Conservation (phyloP, 257 asterid species). For the Ajuga chamaepitys region DNA sequence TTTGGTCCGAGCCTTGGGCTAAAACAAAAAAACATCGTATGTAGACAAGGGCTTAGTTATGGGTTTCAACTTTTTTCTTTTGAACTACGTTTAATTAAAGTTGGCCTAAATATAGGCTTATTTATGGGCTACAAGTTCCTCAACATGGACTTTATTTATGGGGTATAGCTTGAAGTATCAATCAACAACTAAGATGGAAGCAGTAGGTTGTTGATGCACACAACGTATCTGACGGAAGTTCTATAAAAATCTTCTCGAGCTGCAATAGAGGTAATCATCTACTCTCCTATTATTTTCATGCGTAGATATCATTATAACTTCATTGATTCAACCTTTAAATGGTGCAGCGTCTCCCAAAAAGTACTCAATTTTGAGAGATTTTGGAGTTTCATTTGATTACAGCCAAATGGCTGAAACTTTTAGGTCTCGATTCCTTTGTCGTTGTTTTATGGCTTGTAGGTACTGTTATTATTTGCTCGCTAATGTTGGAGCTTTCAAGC, state of each 20-base stretch:
- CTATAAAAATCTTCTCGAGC: not conserved
- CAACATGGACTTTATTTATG: no score
- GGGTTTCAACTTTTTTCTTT: no score
- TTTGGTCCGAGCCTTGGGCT: no score
- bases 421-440: not conserved
- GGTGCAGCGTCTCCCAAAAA: not conserved
- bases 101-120: not conserved
- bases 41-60: no score
- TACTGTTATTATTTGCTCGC: no score
- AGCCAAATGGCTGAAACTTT: not conserved
- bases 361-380: not conserved
- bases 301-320: not conserved
- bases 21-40: no score
- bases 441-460: not conserved
- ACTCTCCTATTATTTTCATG: not conserved
- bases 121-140: no score
- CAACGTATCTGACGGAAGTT: slow-evolving; percentile 1
- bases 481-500: not conserved
- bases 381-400: not conserved
- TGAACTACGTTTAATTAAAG: not conserved
- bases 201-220: not conserved
- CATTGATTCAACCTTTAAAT: not conserved
- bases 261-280: slow-evolving; percentile 11
- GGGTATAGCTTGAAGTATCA: no score
- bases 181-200: not conserved